These are phyloP conservation scores for Tylopilus subfusipes DNA, from an alignment of 768 basidiomycete species.

Conservation along the genomic window DNA sequence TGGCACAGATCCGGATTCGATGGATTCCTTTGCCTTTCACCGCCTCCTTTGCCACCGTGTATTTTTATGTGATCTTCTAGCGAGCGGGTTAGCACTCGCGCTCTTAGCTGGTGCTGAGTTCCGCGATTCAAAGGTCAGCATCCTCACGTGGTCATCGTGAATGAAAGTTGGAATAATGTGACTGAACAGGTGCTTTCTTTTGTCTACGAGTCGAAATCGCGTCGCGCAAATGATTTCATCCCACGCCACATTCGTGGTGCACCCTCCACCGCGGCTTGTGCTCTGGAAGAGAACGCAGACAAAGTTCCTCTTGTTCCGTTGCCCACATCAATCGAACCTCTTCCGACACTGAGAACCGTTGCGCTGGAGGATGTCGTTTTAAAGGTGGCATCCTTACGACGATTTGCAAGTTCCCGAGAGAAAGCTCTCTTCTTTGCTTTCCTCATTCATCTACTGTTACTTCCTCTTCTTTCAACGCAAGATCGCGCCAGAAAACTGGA, in stretches of 20 bases:
- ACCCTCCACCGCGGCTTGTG: conserved; percentile 3
- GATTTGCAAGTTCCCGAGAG: conserved; percentile 3
- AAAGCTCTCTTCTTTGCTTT: conserved; percentile 35
- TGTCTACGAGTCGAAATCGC: conserved; percentile 44
- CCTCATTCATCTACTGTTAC: conserved; percentile 37
- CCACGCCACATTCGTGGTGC: conserved; percentile 7
- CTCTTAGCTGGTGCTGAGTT: conserved; percentile 54
- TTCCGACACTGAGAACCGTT: not conserved
- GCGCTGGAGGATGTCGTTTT: conserved; percentile 5
- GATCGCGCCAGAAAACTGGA: conserved; percentile 38
- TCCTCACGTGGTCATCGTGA: not conserved
- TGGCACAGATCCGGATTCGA: conserved; percentile 23
- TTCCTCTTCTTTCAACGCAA: conserved; percentile 35
- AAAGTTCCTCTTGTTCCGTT: not conserved
- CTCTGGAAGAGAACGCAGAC: conserved; percentile 6
- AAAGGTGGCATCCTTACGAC: conserved; percentile 6
- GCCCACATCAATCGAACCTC: not conserved
- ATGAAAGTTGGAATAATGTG: not conserved
- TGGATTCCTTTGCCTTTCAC: conserved; percentile 14
- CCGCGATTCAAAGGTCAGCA: conserved; percentile 56
- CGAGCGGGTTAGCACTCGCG: conserved; percentile 48
- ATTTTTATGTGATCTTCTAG: conserved; percentile 48
- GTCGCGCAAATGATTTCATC: conserved; percentile 11
- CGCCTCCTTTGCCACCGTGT: conserved; percentile 45
- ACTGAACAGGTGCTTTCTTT: conserved; percentile 53